phyloP scores from a whole-genome alignment of 2,329 filamentous ascomycete species.

The Fusarium beomiforme region DNA sequence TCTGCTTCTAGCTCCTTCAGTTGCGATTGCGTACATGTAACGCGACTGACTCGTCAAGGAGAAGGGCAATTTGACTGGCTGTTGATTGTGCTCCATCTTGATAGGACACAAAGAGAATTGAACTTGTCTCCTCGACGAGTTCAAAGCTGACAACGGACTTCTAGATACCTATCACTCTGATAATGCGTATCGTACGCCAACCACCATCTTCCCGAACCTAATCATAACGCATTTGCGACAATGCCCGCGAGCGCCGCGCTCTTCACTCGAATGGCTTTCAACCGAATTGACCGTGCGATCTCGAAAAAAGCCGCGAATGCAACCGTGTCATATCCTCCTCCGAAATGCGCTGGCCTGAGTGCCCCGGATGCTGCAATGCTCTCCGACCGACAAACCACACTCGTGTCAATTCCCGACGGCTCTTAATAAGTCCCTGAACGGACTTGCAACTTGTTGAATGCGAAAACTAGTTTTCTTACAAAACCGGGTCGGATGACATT shows the following conservation, averaged over 20 bases:
- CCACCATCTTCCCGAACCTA: not conserved
- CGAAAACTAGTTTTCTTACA: not conserved
- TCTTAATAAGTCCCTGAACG: not conserved
- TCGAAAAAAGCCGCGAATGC: not conserved
- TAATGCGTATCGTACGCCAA: no score
- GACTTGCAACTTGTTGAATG: not conserved
- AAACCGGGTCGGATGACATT: no score
- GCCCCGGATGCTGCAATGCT: not conserved
- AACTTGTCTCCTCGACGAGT: no score
- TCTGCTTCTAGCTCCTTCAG: not conserved
- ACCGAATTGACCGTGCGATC: not conserved
- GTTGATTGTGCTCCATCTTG: not conserved
- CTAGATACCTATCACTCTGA: fast-evolving
- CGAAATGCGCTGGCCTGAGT: not conserved
- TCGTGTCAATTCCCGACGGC: not conserved
- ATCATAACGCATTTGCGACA: not conserved
- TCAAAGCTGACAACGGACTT: fast-evolving
- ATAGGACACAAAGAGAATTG: fast-evolving
- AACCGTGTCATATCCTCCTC: not conserved
- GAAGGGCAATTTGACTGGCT: not conserved
- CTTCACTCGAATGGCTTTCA: not conserved
- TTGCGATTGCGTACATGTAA: not conserved
- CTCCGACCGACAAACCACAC: not conserved
- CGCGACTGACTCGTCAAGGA: not conserved
- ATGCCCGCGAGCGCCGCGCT: not conserved